A percentile compares a stretch with the other conserved stretches of the same genome.
Evolutionary conservation across 1,139 yeast genomes (phyloP).

Genomic region (Candida sp.): DNA sequence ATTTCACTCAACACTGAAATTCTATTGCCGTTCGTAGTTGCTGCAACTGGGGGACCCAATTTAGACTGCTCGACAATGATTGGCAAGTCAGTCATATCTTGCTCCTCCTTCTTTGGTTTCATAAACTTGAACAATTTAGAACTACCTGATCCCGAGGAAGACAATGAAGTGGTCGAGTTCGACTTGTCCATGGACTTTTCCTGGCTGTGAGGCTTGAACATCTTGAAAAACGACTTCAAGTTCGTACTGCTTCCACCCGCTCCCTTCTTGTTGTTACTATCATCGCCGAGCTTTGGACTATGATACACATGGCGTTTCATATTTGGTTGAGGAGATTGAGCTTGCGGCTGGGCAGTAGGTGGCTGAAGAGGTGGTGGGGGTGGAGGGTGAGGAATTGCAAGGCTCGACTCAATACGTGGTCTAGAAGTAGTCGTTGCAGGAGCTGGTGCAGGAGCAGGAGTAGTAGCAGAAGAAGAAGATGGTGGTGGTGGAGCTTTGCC

Average conservation of each 20-base stretch:
- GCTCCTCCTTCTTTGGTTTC: constrained; percentile 4
- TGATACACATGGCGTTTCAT: constrained; percentile 1
- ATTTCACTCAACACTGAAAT: constrained; percentile 13
- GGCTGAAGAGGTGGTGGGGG: background rate
- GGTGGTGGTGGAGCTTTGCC: constrained; percentile 1
- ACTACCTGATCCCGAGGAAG: constrained; percentile 3
- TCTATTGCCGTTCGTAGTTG: constrained; percentile 6
- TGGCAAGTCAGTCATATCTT: constrained; percentile 2
- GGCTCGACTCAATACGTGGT: background rate
- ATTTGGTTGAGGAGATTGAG: background rate
- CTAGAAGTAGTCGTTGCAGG: no score
- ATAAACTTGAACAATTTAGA: constrained; percentile 7
- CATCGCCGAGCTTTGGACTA: background rate
- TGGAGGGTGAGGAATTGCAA: constrained; percentile 1
- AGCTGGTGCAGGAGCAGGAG: no score
- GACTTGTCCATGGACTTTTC: constrained; percentile 9
- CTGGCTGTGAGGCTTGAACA: constrained; percentile 6
- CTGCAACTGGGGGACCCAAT: constrained; percentile 1
- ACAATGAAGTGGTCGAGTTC: constrained; percentile 3
- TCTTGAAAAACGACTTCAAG: constrained; percentile 14
- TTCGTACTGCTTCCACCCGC: background rate
- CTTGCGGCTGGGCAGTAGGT: background rate
- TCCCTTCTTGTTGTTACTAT: background rate
- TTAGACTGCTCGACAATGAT: background rate
- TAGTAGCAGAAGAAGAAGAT: no score